Evolutionary conservation across 441 rosid genomes (phyloP), one percentile per base, ranked within the genome.

Genomic region (Breynia disticha): DNA sequence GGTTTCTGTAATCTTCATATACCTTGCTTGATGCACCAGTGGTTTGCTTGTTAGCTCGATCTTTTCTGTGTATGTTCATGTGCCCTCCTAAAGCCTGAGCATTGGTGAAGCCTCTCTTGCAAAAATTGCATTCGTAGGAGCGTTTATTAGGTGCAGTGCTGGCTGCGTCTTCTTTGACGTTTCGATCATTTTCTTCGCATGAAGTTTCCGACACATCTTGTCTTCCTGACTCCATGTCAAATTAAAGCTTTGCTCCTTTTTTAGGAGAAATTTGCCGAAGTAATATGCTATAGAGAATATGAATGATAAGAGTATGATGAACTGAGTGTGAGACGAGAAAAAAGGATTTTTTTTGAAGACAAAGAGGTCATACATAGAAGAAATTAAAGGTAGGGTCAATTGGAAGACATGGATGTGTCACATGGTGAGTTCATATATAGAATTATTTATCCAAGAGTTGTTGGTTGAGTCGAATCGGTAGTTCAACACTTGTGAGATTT

Each of bases 31-130:
- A 52, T 45, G 42, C 15, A 21, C 44, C 19, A 1, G 55, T n/a
- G 20, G 58, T 41, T 62, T n/a, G n/a, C n/a, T 75, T 73, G 38
- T 47, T 79, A 47, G 78, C 72, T 37, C 82, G 71, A 45, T 83
- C 82, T 60, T 66, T 78, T 45, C 83, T 70, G 50, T 85, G 95
- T 56, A 87, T 71, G 59, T 85, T 87, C 78, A 79, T 85, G 74
- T 87, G 94, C 21, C 96, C 85, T 18, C 94, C 96, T 21, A 87
- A 61, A 16, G 90, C 96, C 62, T 87, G 90, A 1, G 89, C 85
- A 57, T 66, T 87, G 37, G 94, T 74, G 83, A 85, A 87, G 16
- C 88, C 88, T 60, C 78, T 73, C 79, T 71, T 79, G 77, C 90
- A 84, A 22, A 82, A 84, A 37, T 68, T 48, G 65, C 94, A 87